phyloP scores from a whole-genome alignment of 1,139 yeast species.

The Starmera stellimalicola region DNA sequence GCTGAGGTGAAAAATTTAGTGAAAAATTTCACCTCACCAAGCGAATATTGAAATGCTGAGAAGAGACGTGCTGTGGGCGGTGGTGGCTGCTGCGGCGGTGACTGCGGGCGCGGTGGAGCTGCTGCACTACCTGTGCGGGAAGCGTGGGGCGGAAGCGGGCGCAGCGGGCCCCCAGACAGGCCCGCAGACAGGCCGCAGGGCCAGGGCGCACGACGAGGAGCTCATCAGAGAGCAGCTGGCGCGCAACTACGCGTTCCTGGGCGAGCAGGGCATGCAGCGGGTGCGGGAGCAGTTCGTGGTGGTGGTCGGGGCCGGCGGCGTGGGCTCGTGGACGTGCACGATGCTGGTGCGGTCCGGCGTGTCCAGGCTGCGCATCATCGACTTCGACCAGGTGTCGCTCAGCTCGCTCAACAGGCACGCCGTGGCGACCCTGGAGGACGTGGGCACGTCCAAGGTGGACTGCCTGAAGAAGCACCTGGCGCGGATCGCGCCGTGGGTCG shows the following conservation, averaged over 20 bases:
- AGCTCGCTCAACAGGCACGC: slow-evolving; percentile 92
- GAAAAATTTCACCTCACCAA: too few species aligned
- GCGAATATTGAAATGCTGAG: too few species aligned
- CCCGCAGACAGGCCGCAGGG: background rate
- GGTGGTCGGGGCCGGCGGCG: slow-evolving; percentile 98
- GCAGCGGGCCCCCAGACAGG: background rate
- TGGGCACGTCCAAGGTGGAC: slow-evolving; percentile 82
- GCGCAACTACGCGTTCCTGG: slow-evolving; percentile 83
- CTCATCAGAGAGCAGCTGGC: slow-evolving; percentile 86
- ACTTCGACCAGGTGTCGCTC: slow-evolving; percentile 90
- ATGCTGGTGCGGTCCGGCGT: slow-evolving; percentile 91
- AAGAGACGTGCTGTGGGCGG: slow-evolving; percentile 5
- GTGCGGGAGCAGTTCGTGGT: slow-evolving; percentile 68
- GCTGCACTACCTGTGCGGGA: slow-evolving; percentile 3
- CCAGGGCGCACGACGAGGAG: slow-evolving; percentile 46
- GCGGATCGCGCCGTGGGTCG: slow-evolving; percentile 85
- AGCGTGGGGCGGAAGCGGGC: too few species aligned
- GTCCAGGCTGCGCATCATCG: slow-evolving; percentile 67
- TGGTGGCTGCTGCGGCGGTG: slow-evolving; percentile 32
- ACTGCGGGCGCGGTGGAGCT: slow-evolving; percentile 33
- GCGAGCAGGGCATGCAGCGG: slow-evolving; percentile 73
- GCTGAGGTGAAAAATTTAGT: too few species aligned
- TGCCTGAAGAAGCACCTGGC: slow-evolving; percentile 57
- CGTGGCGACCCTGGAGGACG: slow-evolving; percentile 80
- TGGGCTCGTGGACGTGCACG: slow-evolving; percentile 93